phyloP scores from a whole-genome alignment of 129 eudicot genomes.

The Ambrosia trifida region DNA sequence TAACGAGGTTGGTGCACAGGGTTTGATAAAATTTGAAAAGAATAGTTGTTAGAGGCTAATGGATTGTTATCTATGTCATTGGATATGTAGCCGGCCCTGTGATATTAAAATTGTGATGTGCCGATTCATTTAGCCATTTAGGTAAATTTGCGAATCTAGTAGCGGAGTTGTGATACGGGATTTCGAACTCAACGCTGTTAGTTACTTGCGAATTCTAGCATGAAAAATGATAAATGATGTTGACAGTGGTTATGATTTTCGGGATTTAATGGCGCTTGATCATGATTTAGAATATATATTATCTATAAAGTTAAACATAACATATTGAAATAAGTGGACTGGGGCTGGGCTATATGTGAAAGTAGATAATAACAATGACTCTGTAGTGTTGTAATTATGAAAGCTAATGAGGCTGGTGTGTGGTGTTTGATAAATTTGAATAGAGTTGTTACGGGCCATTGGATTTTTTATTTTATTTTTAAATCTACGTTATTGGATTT shows the following conservation, averaged over 20 bases:
- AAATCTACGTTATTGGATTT: too few species aligned
- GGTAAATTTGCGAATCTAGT: neutral
- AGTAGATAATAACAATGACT: too few species aligned
- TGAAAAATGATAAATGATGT: neutral
- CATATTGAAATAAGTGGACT: neutral
- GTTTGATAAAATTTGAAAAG: slow-evolving; percentile 1
- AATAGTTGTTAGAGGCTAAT: neutral
- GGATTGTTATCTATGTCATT: neutral
- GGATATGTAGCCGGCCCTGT: slow-evolving; percentile 10
- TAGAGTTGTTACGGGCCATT: too few species aligned
- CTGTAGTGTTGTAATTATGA: too few species aligned
- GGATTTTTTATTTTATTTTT: too few species aligned
- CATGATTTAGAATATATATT: neutral
- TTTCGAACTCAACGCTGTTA: slow-evolving; percentile 1
- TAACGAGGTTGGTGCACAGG: slow-evolving; percentile 1
- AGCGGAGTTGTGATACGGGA: slow-evolving; percentile 3
- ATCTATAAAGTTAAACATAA: too few species aligned
- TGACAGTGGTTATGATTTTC: neutral
- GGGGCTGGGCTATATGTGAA: too few species aligned
- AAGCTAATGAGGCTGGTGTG: too few species aligned
- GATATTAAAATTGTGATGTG: neutral
- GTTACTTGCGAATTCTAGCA: neutral
- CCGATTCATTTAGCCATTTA: neutral
- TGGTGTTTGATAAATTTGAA: too few species aligned
- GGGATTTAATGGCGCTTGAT: neutral